phyloP scores from a whole-genome alignment of 2,329 filamentous ascomycete species.

The Penicillium polonicum region DNA sequence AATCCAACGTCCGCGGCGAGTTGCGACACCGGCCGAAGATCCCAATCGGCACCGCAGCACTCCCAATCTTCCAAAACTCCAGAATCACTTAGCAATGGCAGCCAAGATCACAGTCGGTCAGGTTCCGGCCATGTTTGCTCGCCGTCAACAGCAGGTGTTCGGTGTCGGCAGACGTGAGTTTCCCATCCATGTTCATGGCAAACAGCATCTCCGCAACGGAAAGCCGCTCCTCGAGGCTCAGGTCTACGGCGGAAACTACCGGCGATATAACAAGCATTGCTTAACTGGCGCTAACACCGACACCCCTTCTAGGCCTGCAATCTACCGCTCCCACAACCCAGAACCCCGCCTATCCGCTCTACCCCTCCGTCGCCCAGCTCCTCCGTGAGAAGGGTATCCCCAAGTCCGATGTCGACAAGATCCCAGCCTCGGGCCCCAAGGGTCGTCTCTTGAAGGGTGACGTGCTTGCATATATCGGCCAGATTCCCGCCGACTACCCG shows the following conservation, averaged over 20 bases:
- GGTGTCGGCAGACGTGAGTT: slow-evolving; percentile 38
- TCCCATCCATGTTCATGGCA: slow-evolving; percentile 8
- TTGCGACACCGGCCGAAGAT: slow-evolving; percentile 20
- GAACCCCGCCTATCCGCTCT: slow-evolving; percentile 50
- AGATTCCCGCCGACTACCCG: slow-evolving; percentile 70
- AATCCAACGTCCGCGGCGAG: slow-evolving; percentile 21
- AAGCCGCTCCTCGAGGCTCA: background rate
- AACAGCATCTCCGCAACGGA: background rate
- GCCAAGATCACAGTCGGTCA: slow-evolving; percentile 34
- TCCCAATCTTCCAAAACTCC: slow-evolving; percentile 5
- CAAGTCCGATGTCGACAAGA: slow-evolving; percentile 72
- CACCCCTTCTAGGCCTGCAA: slow-evolving; percentile 31
- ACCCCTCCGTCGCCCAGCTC: slow-evolving; percentile 79
- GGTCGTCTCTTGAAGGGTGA: slow-evolving; percentile 93
- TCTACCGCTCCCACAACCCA: slow-evolving; percentile 38
- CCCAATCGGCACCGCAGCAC: slow-evolving; percentile 17
- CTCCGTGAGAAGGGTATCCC: slow-evolving; percentile 76
- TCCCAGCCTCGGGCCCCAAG: slow-evolving; percentile 81
- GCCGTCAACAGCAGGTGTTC: slow-evolving; percentile 34
- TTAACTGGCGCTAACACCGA: slow-evolving; percentile 7
- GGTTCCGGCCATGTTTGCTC: slow-evolving; percentile 36
- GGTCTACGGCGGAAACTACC: background rate
- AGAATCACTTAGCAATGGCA: slow-evolving; percentile 30
- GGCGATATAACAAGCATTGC: background rate
- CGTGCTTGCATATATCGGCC: slow-evolving; percentile 83